Conservation (phyloP, 805 yeast species). For the Zygosaccharomyces bisporus region DNA sequence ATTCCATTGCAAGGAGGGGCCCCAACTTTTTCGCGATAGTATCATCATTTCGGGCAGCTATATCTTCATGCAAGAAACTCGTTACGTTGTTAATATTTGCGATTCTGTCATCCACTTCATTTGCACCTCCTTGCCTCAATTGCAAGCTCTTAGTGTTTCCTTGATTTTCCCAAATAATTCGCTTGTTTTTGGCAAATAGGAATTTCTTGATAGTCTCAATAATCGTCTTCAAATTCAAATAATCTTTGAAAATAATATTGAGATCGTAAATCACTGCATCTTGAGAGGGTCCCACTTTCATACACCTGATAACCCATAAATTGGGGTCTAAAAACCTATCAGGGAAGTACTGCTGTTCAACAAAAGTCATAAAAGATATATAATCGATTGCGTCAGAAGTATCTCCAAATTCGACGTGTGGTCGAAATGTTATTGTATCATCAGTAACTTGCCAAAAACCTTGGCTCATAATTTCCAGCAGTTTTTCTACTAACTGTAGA, state of each 20-base stretch:
- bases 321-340: constrained; percentile 20
- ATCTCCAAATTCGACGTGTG: constrained; percentile 9
- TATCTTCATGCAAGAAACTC: constrained; percentile 5
- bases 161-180: constrained; percentile 9
- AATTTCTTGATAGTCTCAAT: constrained; percentile 17
- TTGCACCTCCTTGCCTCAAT: neutral
- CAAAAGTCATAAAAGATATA: constrained; percentile 15
- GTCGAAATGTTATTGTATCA: constrained; percentile 16
- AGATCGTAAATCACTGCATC: constrained; percentile 23
- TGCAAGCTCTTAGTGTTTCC: neutral
- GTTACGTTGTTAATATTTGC: constrained; percentile 11
- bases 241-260: constrained; percentile 16
- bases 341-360: constrained; percentile 20
- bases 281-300: constrained; percentile 23
- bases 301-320: constrained; percentile 27
- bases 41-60: constrained; percentile 1
- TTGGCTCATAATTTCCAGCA: constrained; percentile 18
- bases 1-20: constrained; percentile 21
- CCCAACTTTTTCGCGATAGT: constrained; percentile 18
- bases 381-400: constrained; percentile 21
- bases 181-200: constrained; percentile 18
- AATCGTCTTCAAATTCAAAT: constrained; percentile 15
- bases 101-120: constrained; percentile 6
- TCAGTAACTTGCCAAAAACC: constrained; percentile 26
- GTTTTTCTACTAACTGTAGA: constrained; percentile 18